Percentiles rank a stretch among this genome's conserved stretches.
Evolutionary conservation across 768 basidiomycete species (phyloP).

Genomic region (Suillus decipiens): DNA sequence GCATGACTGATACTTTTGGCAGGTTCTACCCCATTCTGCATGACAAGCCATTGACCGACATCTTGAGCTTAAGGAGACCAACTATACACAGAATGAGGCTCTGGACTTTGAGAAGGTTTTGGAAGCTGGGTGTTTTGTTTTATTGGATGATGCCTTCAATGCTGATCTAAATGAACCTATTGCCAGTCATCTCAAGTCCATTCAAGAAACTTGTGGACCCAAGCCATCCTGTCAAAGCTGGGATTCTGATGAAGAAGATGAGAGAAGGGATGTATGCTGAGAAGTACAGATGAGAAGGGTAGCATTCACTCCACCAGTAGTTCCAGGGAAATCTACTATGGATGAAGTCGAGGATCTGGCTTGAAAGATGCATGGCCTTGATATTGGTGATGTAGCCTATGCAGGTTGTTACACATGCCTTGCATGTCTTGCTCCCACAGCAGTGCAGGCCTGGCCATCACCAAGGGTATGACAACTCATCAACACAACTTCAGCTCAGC

Average conservation of each 20-base stretch:
- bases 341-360: background rate
- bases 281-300: background rate
- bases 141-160: too few relatives aligned
- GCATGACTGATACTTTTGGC: constrained; percentile 3
- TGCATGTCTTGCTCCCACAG: background rate
- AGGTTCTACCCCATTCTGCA: background rate
- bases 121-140: too few relatives aligned
- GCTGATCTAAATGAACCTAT: too few relatives aligned
- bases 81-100: too few relatives aligned
- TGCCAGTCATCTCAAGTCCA: too few relatives aligned
- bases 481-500: rapidly evolving
- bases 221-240: background rate
- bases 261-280: rapidly evolving
- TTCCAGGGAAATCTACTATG: background rate
- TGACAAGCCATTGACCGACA: too few relatives aligned
- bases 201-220: rapidly evolving
- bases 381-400: background rate
- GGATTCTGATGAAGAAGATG: background rate
- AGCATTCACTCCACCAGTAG: background rate
- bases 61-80: too few relatives aligned
- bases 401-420: background rate
- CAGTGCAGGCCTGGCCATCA: background rate
- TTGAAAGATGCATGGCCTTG: background rate
- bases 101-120: too few relatives aligned
- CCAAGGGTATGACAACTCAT: background rate